phyloP scores from a whole-genome alignment of 2,329 filamentous ascomycete genomes.

The Alternaria arborescens region DNA sequence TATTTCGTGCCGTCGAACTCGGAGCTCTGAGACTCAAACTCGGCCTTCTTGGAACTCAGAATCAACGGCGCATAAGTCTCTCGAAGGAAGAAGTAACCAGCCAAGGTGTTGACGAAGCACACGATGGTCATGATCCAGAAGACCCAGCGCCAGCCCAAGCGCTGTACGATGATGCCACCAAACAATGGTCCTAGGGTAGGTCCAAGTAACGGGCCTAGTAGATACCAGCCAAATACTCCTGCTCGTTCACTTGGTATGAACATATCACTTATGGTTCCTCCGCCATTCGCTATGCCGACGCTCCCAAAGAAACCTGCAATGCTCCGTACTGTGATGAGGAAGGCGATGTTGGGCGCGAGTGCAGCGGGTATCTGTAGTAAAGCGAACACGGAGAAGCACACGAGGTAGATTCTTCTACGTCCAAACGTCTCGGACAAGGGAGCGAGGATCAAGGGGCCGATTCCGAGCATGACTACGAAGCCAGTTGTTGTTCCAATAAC shows the following conservation, averaged over 20 bases:
- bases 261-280: slow-evolving; percentile 63
- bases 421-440: slow-evolving; percentile 60
- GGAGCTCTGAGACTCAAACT: slow-evolving; percentile 42
- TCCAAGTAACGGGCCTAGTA: slow-evolving; percentile 56
- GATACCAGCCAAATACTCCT: slow-evolving; percentile 57
- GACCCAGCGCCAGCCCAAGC: slow-evolving; percentile 58
- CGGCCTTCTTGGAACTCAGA: slow-evolving; percentile 46
- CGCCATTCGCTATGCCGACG: slow-evolving; percentile 61
- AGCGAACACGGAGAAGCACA: slow-evolving; percentile 56
- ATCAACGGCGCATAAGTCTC: slow-evolving; percentile 57
- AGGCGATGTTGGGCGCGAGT: slow-evolving; percentile 57
- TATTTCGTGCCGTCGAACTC: slow-evolving; percentile 46
- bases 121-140: slow-evolving; percentile 59
- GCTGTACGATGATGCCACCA: slow-evolving; percentile 56
- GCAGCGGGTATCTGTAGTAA: slow-evolving; percentile 59
- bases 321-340: slow-evolving; percentile 56
- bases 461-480: slow-evolving; percentile 60
- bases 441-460: slow-evolving; percentile 58
- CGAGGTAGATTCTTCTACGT: slow-evolving; percentile 55
- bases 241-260: slow-evolving; percentile 58
- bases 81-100: slow-evolving; percentile 55
- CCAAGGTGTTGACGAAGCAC: slow-evolving; percentile 52
- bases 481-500: slow-evolving; percentile 62
- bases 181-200: slow-evolving; percentile 55
- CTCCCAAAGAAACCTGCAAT: slow-evolving; percentile 61